Percentiles rank a stretch among this genome's conserved stretches.
phyloP scores from a whole-genome alignment of 2,329 filamentous ascomycete species.

The Cytospora leucostoma region DNA sequence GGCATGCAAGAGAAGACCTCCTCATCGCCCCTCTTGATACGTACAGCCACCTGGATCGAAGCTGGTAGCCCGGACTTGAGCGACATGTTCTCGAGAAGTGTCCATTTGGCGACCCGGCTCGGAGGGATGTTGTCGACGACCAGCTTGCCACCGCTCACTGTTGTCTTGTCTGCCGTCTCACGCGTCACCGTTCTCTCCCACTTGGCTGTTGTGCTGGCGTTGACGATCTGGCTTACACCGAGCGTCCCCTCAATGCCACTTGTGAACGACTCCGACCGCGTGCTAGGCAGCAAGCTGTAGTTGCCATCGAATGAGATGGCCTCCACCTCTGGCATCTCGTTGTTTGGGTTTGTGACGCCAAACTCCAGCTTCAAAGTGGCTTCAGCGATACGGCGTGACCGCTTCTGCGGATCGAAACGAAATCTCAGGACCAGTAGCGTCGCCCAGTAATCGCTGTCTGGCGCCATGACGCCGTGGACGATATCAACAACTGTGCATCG shows the following conservation, averaged over 20 bases:
- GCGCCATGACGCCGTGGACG: slow-evolving; percentile 32
- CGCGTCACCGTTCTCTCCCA: slow-evolving; percentile 26
- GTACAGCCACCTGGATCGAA: slow-evolving; percentile 30
- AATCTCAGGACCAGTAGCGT: slow-evolving; percentile 34
- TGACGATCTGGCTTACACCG: neutral
- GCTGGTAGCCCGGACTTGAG: slow-evolving; percentile 32
- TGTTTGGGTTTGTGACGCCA: slow-evolving; percentile 10
- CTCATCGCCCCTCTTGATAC: slow-evolving; percentile 33
- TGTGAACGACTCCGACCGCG: slow-evolving; percentile 6
- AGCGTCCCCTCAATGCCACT: neutral
- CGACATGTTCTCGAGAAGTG: slow-evolving; percentile 33
- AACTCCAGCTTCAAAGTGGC: slow-evolving; percentile 32
- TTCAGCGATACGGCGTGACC: slow-evolving; percentile 31
- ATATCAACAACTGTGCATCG: slow-evolving; percentile 33
- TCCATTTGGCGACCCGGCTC: slow-evolving; percentile 32
- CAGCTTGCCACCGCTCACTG: slow-evolving; percentile 31
- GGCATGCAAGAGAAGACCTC: slow-evolving; percentile 35
- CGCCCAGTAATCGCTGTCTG: slow-evolving; percentile 29
- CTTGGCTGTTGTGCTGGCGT: neutral
- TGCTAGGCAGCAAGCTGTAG: slow-evolving; percentile 6
- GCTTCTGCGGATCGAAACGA: slow-evolving; percentile 33
- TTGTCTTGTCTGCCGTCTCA: slow-evolving; percentile 28
- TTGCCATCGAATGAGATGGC: slow-evolving; percentile 9
- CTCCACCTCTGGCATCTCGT: slow-evolving; percentile 8
- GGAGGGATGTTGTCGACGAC: slow-evolving; percentile 29